Evolutionary conservation across 225 moss, liverwort and hornwort genomes (phyloP).

Genomic region (Thuidium tamariscinum): DNA sequence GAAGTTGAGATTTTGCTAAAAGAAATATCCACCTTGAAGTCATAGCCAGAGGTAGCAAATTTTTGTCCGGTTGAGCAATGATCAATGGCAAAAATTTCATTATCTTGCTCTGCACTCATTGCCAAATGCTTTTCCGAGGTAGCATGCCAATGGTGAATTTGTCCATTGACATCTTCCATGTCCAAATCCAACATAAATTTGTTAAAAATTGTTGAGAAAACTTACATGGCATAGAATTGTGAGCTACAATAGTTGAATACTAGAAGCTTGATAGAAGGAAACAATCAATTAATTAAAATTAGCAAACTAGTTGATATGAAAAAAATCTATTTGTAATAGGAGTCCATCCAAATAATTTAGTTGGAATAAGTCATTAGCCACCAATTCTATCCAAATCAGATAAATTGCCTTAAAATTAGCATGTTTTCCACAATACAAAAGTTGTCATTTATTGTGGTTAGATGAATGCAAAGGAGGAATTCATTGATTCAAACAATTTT

Average conservation of each 20-base stretch:
- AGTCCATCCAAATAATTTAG: neutral
- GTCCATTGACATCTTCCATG: constrained; percentile 50
- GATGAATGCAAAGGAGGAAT: neutral
- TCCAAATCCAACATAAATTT: neutral
- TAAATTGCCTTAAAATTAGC: neutral
- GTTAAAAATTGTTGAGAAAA: neutral
- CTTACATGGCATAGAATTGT: neutral
- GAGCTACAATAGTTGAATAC: neutral
- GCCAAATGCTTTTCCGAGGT: constrained; percentile 72
- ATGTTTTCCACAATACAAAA: neutral
- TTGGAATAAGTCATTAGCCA: neutral
- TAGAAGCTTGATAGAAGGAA: neutral
- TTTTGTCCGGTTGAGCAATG: constrained; percentile 44
- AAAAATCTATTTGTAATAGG: neutral
- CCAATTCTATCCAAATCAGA: neutral
- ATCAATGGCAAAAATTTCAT: constrained; percentile 55
- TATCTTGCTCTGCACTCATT: constrained; percentile 22
- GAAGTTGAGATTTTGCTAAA: neutral
- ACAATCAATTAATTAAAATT: neutral
- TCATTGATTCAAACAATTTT: neutral
- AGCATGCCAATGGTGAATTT: constrained; percentile 78
- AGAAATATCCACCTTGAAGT: constrained; percentile 37
- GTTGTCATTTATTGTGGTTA: neutral
- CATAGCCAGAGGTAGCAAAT: constrained; percentile 63
- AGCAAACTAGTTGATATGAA: neutral